Evolutionary conservation across 768 basidiomycete genomes (phyloP).

Genomic region (Dictyophora rubrovolvata): DNA sequence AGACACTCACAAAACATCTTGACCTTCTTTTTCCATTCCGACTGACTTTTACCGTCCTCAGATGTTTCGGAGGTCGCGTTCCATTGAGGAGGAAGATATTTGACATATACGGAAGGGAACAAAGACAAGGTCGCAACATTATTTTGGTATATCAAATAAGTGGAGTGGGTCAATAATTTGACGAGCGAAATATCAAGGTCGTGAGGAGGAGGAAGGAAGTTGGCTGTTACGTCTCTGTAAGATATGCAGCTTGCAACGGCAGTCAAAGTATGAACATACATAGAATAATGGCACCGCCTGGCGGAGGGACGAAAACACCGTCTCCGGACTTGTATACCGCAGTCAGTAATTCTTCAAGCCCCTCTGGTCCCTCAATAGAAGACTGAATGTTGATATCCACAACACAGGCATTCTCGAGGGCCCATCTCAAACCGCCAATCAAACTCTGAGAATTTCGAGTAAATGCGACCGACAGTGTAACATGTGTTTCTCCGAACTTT

Average conservation of each 20-base stretch:
- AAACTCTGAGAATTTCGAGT: slow-evolving; percentile 36
- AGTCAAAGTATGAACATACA: slow-evolving; percentile 29
- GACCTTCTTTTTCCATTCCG: slow-evolving; percentile 32
- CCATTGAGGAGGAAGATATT: slow-evolving; percentile 73
- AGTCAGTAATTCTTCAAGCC: slow-evolving; percentile 59
- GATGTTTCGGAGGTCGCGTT: slow-evolving; percentile 36
- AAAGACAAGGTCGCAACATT: slow-evolving; percentile 66
- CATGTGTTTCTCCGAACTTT: slow-evolving; percentile 23
- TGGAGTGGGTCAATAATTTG: slow-evolving; percentile 68
- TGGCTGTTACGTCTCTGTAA: slow-evolving; percentile 37
- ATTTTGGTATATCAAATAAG: slow-evolving; percentile 62
- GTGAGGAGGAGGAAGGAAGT: slow-evolving; percentile 71
- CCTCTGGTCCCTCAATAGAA: slow-evolving; percentile 48
- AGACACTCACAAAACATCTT: slow-evolving; percentile 20
- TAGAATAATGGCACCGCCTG: slow-evolving; percentile 47
- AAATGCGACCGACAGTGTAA: slow-evolving; percentile 51
- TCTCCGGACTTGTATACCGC: slow-evolving; percentile 39
- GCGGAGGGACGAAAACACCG: slow-evolving; percentile 17
- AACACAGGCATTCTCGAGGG: slow-evolving; percentile 47
- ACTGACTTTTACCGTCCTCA: slow-evolving; percentile 33
- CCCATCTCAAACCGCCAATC: slow-evolving; percentile 53
- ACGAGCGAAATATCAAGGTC: slow-evolving; percentile 63
- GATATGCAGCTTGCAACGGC: not conserved
- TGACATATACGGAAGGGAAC: slow-evolving; percentile 59
- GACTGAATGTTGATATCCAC: slow-evolving; percentile 64